Evolutionary conservation across 2,329 filamentous ascomycete genomes (phyloP), one percentile per base, ranked within the genome.

Genomic region (Paraconiothyrium sp.): DNA sequence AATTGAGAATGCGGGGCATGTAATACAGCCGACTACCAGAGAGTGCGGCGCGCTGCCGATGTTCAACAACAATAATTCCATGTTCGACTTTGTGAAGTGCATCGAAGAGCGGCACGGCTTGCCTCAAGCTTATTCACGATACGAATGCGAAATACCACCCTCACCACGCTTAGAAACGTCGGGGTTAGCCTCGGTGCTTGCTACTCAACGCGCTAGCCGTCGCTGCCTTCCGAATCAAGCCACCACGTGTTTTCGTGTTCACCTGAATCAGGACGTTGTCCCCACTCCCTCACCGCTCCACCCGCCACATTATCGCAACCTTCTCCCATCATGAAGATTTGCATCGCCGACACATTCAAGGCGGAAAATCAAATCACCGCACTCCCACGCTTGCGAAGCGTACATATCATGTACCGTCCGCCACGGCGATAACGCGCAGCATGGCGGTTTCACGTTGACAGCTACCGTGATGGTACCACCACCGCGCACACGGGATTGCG

Each of bases 1-100:
- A 56, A 56, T 37, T 56, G 43, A 10, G 22, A 46, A 55, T 46
- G 52, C 52, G 52, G 52, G 52, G 52, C 34, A n/a, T 27, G 10
- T 34, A 11, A n/a, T 10, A 44, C 39, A 43, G 34, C 39, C 39
- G 51, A 43, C 16, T 27, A 22, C 24, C 30, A 24, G 24, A 16
- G 46, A 24, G 24, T 22, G 27, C 52, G 37, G n/a, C n/a, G 27
- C 50, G 32, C 11, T 43, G 50, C 14, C 7, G 10, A 4, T 32
- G 14, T 20, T 32, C 35, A 32, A 16, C 48, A 16, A 7, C 14
- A 14, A 20, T 4, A 10, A 50, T 0, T 10, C 34, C 48, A 35
- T 35, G 7, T n/a, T 20, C 30, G 14, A 46, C 4, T 46, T 1
- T 24, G n/a, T 13, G n/a, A 5, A 13, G 20, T 11, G 20, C 20